Conservation (phyloP, 345 rosid species). For the Euphorbia pulcherrima region DNA sequence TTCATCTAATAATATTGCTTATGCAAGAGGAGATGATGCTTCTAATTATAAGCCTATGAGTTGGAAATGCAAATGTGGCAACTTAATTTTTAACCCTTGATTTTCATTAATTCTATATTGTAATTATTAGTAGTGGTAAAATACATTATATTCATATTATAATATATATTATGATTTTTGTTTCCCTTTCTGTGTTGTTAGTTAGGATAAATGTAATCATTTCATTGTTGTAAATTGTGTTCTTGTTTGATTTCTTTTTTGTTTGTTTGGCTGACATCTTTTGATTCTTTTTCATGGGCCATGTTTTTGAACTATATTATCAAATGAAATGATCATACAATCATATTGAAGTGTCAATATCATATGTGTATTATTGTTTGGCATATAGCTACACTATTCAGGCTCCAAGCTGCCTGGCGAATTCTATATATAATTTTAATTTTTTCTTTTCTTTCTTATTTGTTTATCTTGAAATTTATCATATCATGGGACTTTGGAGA, state of each 20-base stretch:
- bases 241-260: background rate
- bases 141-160: background rate
- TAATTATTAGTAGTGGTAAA: background rate
- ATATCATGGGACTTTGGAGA: too few species aligned
- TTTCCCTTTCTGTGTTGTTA: background rate
- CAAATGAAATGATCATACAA: constrained; percentile 2
- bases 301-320: background rate
- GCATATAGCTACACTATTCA: background rate
- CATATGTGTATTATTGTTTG: background rate
- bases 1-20: constrained; percentile 31
- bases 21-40: constrained; percentile 56
- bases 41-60: constrained; percentile 88
- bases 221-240: background rate
- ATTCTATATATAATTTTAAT: background rate
- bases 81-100: constrained; percentile 80
- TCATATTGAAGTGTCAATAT: constrained; percentile 3
- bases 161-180: background rate
- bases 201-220: background rate
- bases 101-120: background rate
- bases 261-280: constrained; percentile 7
- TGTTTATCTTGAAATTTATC: background rate
- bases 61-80: constrained; percentile 97
- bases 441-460: too few species aligned
- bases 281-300: background rate
- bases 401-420: background rate